Evolutionary conservation across 169 alveolate genomes (phyloP).

Genomic region (Plasmodium relictum): DNA sequence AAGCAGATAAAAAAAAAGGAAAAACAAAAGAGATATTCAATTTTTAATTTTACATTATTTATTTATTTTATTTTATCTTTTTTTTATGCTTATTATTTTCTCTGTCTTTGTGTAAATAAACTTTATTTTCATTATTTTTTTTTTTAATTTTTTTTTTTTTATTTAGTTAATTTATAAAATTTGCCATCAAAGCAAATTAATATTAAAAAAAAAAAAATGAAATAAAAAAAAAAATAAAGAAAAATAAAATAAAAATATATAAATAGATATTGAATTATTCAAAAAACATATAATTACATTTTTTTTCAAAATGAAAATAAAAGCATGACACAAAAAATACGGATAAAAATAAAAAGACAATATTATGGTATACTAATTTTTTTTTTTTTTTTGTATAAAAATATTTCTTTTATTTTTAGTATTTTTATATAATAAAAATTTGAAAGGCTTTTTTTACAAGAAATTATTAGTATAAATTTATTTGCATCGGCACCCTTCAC

Average conservation of each 20-base stretch:
- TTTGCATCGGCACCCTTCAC: conserved; percentile 14
- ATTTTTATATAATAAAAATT: background rate
- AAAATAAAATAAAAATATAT: background rate
- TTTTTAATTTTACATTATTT: too few species aligned
- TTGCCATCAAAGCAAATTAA: background rate
- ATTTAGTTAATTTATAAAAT: conserved; percentile 1
- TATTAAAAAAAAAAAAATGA: background rate
- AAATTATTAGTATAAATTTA: conserved; percentile 17
- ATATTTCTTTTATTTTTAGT: background rate
- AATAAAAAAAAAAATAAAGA: background rate
- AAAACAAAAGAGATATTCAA: background rate
- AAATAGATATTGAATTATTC: background rate
- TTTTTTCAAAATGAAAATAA: background rate
- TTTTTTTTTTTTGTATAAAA: conserved; percentile 2
- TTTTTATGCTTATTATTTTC: too few species aligned
- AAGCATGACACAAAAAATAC: background rate
- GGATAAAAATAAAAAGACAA: too few species aligned
- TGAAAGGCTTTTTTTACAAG: background rate
- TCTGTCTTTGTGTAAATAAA: too few species aligned
- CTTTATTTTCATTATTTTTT: background rate
- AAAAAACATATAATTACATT: background rate
- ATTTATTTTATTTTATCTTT: too few species aligned
- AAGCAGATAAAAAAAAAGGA: background rate
- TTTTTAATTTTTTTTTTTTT: background rate
- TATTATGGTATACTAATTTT: background rate